Conservation (phyloP, 2,329 filamentous ascomycete species). For the Clarireedia hainanense region DNA sequence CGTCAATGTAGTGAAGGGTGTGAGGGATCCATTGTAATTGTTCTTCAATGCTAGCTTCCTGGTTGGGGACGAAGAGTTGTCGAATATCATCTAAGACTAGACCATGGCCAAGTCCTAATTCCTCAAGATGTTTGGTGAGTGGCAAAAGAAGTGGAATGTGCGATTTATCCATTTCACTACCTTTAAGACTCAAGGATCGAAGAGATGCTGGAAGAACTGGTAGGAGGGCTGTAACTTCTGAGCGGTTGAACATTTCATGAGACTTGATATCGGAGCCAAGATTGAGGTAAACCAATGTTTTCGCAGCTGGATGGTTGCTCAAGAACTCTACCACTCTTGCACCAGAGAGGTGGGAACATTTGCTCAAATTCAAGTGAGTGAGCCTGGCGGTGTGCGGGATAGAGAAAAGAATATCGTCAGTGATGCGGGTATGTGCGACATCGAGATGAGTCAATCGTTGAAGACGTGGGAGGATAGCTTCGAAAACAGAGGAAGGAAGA, state of each 20-base stretch:
- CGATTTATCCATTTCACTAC: constrained; percentile 57
- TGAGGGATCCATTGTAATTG: constrained; percentile 44
- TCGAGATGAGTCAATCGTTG: constrained; percentile 67
- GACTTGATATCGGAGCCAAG: constrained; percentile 64
- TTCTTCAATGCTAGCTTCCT: constrained; percentile 25
- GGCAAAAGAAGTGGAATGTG: constrained; percentile 58
- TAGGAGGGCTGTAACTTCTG: constrained; percentile 58
- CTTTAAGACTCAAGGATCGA: constrained; percentile 67
- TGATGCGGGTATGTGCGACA: constrained; percentile 70
- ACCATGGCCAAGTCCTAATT: constrained; percentile 64
- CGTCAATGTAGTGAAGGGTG: constrained; percentile 66
- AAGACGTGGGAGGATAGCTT: constrained; percentile 64
- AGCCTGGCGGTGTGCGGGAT: constrained; percentile 65
- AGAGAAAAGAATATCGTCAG: constrained; percentile 58
- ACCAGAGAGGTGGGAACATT: constrained; percentile 63
- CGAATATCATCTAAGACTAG: constrained; percentile 55
- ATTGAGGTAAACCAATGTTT: constrained; percentile 62
- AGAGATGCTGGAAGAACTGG: constrained; percentile 58
- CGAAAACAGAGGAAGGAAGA: constrained; percentile 59
- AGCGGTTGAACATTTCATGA: constrained; percentile 60
- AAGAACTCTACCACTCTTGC: constrained; percentile 63
- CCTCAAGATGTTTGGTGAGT: constrained; percentile 65
- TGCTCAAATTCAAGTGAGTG: constrained; percentile 71
- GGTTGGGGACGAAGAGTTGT: constrained; percentile 21
- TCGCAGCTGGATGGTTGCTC: constrained; percentile 60